Conservation (phyloP, 768 basidiomycete genomes). For the Leccinum variicolor region DNA sequence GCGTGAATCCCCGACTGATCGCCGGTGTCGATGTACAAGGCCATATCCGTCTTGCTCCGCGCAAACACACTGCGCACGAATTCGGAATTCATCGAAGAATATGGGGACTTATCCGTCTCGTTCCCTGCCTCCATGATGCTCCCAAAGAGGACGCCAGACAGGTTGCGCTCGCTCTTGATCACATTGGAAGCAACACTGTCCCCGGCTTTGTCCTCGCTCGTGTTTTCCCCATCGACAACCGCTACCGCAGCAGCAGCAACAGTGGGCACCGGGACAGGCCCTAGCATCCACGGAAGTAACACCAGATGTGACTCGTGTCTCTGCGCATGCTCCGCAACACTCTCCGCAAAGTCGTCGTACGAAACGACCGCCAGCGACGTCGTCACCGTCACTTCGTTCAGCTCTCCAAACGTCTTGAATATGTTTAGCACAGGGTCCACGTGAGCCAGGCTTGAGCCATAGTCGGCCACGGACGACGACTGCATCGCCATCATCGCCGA, state of each 20-base stretch:
- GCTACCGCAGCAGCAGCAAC: conserved; percentile 24
- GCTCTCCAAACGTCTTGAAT: conserved; percentile 71
- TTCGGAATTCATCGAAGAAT: conserved; percentile 59
- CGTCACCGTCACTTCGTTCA: conserved; percentile 63
- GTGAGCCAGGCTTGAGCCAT: conserved; percentile 46
- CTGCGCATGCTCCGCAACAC: conserved; percentile 65
- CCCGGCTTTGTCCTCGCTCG: neutral
- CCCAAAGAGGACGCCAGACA: conserved; percentile 70
- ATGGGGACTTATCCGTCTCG: conserved; percentile 34
- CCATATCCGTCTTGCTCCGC: conserved; percentile 70
- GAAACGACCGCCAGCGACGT: conserved; percentile 72
- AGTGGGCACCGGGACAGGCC: neutral
- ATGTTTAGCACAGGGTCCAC: conserved; percentile 74
- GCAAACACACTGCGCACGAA: conserved; percentile 83
- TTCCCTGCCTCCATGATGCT: conserved; percentile 5
- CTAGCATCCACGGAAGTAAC: conserved; percentile 74
- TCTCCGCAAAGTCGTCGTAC: conserved; percentile 69
- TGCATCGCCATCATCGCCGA: conserved; percentile 55
- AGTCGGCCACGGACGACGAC: conserved; percentile 53
- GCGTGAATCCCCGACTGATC: conserved; percentile 18
- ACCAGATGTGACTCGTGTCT: conserved; percentile 66
- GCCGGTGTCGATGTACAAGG: conserved; percentile 74
- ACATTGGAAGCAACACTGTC: conserved; percentile 6
- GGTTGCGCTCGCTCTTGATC: conserved; percentile 37
- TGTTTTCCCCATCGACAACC: conserved; percentile 1